Base-by-base conservation (phyloP, 306 rosid genomes). In the Vigna trinervia region DNA sequence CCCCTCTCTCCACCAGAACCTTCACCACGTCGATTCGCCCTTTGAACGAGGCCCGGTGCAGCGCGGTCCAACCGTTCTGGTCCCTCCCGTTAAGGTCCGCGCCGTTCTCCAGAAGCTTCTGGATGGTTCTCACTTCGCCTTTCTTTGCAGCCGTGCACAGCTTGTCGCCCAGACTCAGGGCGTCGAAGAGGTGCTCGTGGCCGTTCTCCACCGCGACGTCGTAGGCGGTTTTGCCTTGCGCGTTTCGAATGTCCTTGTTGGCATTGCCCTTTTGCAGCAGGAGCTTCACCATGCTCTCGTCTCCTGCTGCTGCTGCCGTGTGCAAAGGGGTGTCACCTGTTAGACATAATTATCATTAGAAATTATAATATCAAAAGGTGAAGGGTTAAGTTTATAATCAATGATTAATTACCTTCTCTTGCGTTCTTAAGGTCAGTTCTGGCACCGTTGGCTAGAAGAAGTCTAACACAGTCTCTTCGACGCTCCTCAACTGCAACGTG, bases 51-150 rank as follows among this genome's bases (percentile, higher is more conserved):
- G 97, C 94, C 1, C 97, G 83, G 30, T 94, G 97, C 52, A 94
- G 84, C 5, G 96, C 90, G 0, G 94, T 91, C 98, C 98, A 94
- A 0, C 94, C 93, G 30, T 91, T 69, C 12, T 87, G 98, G 80
- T 94, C 98, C n/a, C 84, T 76, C 1, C 93, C 93, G 7, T 91
- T 91, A 20, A 91, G 61, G 0, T 85, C 82, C 0, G 93, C 97
- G 0, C 96, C 97, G 0, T 79, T 73, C 47, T 90, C 91, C 0
- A 91, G 48, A 8, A 94, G 78, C 83, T 64, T 85, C 7, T 84
- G 85, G 59, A 91, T 87, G 5, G 85, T 81, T 56, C 90, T 85
- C 41, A 78, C 93, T 43, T 91, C 96, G 0, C 98, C 96, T 23
- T 90, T 91, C 9, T 96, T 87, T 0, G 93, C 87, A 0, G 97